phyloP scores from a whole-genome alignment of 768 basidiomycete species.

The Russula olivacea region DNA sequence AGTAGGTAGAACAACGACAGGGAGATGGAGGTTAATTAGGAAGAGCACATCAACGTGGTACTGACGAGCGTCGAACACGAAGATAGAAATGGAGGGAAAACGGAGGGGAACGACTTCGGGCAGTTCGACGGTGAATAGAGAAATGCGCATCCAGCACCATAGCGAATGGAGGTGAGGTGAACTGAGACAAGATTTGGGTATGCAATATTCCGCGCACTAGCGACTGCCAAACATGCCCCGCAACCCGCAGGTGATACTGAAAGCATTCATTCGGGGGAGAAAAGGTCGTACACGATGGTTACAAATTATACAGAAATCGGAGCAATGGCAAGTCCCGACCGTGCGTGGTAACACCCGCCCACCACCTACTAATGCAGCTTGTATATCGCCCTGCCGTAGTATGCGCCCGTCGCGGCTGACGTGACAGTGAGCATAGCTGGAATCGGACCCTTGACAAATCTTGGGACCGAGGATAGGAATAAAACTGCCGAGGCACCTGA shows the following conservation, averaged over 20 bases:
- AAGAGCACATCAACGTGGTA: too few species aligned
- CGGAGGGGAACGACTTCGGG: too few species aligned
- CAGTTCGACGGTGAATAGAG: too few species aligned
- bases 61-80: too few species aligned
- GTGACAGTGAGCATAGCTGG: slow-evolving; percentile 55
- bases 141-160: too few species aligned
- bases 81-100: too few species aligned
- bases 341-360: background rate
- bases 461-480: slow-evolving; percentile 64
- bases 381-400: slow-evolving; percentile 44
- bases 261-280: background rate
- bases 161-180: too few species aligned
- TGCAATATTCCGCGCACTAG: background rate
- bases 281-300: slow-evolving; percentile 5
- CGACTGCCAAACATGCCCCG: background rate
- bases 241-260: too few species aligned
- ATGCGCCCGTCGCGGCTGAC: slow-evolving; percentile 51
- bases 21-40: too few species aligned
- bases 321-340: background rate
- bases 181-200: too few species aligned
- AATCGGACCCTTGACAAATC: slow-evolving; percentile 63
- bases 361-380: slow-evolving; percentile 14
- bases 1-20: too few species aligned
- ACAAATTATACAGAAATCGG: background rate
- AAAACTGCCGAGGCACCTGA: slow-evolving; percentile 69